A percentile compares a stretch with the other conserved stretches of the same genome.
These are phyloP conservation scores for Thermomyces lanuginosus DNA, from an alignment of 2,329 filamentous ascomycete genomes.

Conservation along the genomic window DNA sequence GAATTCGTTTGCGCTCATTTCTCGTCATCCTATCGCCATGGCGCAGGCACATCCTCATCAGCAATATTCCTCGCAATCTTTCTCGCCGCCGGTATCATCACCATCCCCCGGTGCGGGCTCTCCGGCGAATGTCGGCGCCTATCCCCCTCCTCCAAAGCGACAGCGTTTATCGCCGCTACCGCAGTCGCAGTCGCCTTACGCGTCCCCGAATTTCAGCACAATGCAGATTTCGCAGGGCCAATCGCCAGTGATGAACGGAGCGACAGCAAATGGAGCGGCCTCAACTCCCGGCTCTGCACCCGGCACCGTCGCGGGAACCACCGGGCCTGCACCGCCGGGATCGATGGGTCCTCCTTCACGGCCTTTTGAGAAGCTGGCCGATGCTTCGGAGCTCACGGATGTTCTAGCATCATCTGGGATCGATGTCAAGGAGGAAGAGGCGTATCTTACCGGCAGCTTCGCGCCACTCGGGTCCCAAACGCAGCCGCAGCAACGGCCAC, in stretches of 20 bases:
- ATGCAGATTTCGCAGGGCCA: constrained; percentile 29
- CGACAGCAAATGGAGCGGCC: constrained; percentile 38
- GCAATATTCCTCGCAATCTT: constrained; percentile 27
- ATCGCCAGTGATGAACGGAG: constrained; percentile 18
- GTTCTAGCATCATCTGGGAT: constrained; percentile 72
- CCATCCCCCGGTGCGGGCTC: constrained; percentile 45
- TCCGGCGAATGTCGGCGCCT: constrained; percentile 28
- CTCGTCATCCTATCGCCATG: constrained; percentile 28
- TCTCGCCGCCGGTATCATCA: constrained; percentile 46
- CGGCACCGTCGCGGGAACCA: constrained; percentile 4
- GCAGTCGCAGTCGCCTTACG: constrained; percentile 44
- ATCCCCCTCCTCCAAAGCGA: constrained; percentile 58
- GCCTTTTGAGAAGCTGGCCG: constrained; percentile 36
- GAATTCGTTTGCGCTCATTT: neutral
- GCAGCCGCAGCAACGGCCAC: constrained; percentile 23
- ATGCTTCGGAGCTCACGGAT: constrained; percentile 59
- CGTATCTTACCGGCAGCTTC: constrained; percentile 49
- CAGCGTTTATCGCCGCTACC: constrained; percentile 54
- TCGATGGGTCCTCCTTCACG: constrained; percentile 49
- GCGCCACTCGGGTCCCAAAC: constrained; percentile 25
- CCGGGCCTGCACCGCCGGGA: constrained; percentile 21
- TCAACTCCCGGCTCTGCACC: constrained; percentile 26
- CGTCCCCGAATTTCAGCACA: constrained; percentile 40
- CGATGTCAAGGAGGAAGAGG: constrained; percentile 72
- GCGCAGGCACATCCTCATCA: constrained; percentile 44